Conservation (phyloP, 768 basidiomycete species). For the Brasilioporus rufonigricans region DNA sequence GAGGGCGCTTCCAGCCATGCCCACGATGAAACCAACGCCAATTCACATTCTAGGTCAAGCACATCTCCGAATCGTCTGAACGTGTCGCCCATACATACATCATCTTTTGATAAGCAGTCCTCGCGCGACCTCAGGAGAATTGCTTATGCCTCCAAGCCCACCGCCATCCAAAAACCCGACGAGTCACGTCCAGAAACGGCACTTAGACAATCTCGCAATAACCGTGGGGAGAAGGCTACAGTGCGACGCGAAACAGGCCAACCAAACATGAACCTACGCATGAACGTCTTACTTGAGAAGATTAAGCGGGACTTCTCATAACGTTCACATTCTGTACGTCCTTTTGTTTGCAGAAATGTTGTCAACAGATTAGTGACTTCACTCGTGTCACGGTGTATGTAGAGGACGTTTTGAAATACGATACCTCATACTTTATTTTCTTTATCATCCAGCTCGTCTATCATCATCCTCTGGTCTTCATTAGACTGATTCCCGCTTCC, state of each 20-base stretch:
- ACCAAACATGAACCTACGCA: slow-evolving; percentile 83
- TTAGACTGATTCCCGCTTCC: slow-evolving; percentile 34
- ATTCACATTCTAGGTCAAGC: neutral
- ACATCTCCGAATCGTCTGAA: slow-evolving; percentile 1
- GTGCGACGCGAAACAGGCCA: slow-evolving; percentile 38
- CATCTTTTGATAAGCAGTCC: slow-evolving; percentile 26
- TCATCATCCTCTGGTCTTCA: slow-evolving; percentile 37
- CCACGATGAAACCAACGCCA: neutral
- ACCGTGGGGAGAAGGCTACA: slow-evolving; percentile 30
- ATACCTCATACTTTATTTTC: slow-evolving; percentile 49
- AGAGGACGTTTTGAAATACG: neutral
- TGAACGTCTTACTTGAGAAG: slow-evolving; percentile 83
- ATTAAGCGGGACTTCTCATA: slow-evolving; percentile 64
- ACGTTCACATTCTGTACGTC: slow-evolving; percentile 9
- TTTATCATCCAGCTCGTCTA: slow-evolving; percentile 46
- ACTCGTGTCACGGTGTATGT: no score
- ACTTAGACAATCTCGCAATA: slow-evolving; percentile 11
- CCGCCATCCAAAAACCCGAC: slow-evolving; percentile 58
- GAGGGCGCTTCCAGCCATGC: neutral
- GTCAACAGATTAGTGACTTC: slow-evolving; percentile 1
- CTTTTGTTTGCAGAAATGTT: neutral
- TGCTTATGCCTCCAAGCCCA: slow-evolving; percentile 58
- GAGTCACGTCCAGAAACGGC: slow-evolving; percentile 32
- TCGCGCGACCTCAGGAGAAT: slow-evolving; percentile 59
- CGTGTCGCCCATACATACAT: neutral